Percentiles rank a stretch among this genome's conserved stretches.
phyloP scores from a whole-genome alignment of 2,329 filamentous ascomycete species.

The Hypoxylon sp. region DNA sequence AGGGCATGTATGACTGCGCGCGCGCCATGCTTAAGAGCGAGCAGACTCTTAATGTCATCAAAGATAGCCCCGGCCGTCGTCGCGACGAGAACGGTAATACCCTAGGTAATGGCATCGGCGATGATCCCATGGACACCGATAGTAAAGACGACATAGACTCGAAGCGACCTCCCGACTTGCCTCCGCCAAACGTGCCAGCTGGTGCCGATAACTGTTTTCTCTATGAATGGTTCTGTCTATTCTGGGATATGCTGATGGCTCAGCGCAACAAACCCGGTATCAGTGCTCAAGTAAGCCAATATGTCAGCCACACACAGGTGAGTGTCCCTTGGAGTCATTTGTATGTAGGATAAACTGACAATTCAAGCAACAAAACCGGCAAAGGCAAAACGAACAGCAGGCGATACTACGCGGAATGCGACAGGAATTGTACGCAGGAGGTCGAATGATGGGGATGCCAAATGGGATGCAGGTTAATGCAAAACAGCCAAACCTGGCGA shows the following conservation, averaged over 20 bases:
- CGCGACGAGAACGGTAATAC: conserved; percentile 77
- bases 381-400: conserved; percentile 83
- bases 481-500: conserved; percentile 75
- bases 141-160: conserved; percentile 81
- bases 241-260: conserved; percentile 95
- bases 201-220: conserved; percentile 84
- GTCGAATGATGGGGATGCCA: conserved; percentile 78
- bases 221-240: conserved; percentile 97
- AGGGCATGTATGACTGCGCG: conserved; percentile 87
- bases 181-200: conserved; percentile 77
- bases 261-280: conserved; percentile 78
- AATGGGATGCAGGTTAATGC: conserved; percentile 72
- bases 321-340: conserved; percentile 48
- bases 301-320: conserved; percentile 88
- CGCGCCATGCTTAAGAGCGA: conserved; percentile 78
- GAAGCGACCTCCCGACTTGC: conserved; percentile 85
- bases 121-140: conserved; percentile 87
- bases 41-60: conserved; percentile 75
- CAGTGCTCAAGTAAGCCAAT: conserved; percentile 77
- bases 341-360: conserved; percentile 40
- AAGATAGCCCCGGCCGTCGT: conserved; percentile 78
- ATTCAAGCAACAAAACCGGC: conserved; percentile 74
- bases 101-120: conserved; percentile 77
- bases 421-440: conserved; percentile 70
- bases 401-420: conserved; percentile 82